Base-by-base conservation (phyloP, 176 grass and related monocot genomes). In the Miscanthus lutarioriparius region DNA sequence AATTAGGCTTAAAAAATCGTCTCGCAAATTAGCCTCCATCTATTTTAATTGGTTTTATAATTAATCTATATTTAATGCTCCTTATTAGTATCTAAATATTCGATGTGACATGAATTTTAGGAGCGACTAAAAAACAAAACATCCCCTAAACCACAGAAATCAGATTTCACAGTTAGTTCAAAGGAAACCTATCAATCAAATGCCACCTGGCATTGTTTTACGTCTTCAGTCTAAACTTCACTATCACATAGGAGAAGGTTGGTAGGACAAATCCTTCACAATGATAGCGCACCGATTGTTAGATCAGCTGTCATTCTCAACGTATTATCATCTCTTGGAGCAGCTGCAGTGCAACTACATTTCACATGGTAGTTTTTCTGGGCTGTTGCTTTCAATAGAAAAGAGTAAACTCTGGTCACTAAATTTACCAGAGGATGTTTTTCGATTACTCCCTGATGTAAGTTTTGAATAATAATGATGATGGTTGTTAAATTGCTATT, bases 301-400 rank as follows among this genome's bases (percentile, higher is more conserved):
- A 58, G 78, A 36, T 89, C 23, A 64, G 41, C 14, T 78, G 73
- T 77, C 54, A 69, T 33, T 77, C 72, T 86, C 88, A 82, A 10
- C 28, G 23, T 81, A 51, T 65, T 82, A 65, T 82, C 12, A 14
- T 70, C 23, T 75, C 22, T 80, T 84, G 26, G 35, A 86, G 54
- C 23, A 64, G 65, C 74, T 0, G 30, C 64, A 25, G 41, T 54
- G 51, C 20, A 76, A 86, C 8, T 17, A 72, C 25, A 10, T 79
- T 23, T 71, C 25, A 71, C 38, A 25, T 26, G 3, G 36, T 10
- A 11, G 20, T 39, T 59, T 1, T 40, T 12, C 11, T 25, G 9
- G 47, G 9, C 3, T 19, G 27, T 26, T 86, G 7, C 7, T 10
- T 10, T 84, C 15, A 37, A 37, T 37, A 45, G 12, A 76, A 28